phyloP scores from a whole-genome alignment of 129 eudicot species.

The Flaveria bidentis region DNA sequence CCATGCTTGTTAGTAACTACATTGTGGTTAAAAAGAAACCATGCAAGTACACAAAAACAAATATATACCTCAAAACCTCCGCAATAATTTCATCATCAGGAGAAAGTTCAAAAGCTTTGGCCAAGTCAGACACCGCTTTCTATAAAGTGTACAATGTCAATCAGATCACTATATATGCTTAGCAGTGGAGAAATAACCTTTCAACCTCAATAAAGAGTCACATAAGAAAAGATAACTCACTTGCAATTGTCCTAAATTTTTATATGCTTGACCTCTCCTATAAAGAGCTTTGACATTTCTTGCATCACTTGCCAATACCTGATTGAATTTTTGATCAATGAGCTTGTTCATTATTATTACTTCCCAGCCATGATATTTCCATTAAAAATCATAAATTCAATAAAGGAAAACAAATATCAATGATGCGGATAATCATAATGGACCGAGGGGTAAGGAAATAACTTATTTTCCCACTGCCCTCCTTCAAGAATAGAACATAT shows the following conservation, averaged over 20 bases:
- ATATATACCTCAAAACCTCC: conserved; percentile 78
- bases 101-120: conserved; percentile 81
- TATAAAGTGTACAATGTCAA: conserved; percentile 28
- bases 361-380: not conserved
- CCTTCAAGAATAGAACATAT: not conserved
- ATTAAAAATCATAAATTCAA: conserved; percentile 2
- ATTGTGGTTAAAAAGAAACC: not conserved
- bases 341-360: conserved; percentile 16
- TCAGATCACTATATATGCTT: conserved; percentile 21
- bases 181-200: not conserved
- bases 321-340: conserved; percentile 28
- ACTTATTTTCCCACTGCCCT: not conserved
- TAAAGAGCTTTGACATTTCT: conserved; percentile 95
- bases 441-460: not conserved
- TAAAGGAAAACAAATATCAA: conserved; percentile 12
- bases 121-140: conserved; percentile 78
- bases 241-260: conserved; percentile 59
- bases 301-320: conserved; percentile 77
- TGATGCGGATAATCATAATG: not conserved
- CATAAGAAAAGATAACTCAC: conserved; percentile 52
- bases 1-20: too few relatives aligned
- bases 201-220: conserved; percentile 16
- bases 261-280: conserved; percentile 95
- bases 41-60: not conserved
- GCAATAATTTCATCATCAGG: conserved; percentile 94